These are phyloP conservation scores for Trichoderma erinaceum DNA, from an alignment of 495 filamentous ascomycete genomes.

Conservation along the genomic window DNA sequence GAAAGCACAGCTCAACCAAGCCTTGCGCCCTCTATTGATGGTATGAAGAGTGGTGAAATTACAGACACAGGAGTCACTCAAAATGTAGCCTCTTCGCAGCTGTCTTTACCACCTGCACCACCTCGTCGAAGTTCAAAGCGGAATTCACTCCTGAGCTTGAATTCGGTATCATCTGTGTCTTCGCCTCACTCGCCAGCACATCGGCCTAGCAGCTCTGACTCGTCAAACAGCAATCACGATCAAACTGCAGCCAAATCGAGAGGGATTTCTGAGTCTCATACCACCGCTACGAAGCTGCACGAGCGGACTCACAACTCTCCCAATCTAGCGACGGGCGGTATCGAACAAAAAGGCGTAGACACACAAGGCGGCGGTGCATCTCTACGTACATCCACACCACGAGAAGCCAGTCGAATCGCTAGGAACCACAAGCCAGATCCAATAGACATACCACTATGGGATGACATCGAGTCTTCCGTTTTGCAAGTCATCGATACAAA, in stretches of 20 bases:
- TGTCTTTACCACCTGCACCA: background rate
- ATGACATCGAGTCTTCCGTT: background rate
- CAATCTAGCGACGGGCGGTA: background rate
- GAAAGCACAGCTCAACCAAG: background rate
- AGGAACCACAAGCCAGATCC: background rate
- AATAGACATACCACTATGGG: background rate
- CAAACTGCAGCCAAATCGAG: background rate
- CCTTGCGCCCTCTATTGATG: background rate
- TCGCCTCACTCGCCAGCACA: background rate
- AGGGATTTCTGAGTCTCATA: background rate
- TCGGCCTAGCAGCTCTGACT: conserved; percentile 4
- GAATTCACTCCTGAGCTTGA: background rate
- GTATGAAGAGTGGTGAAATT: background rate
- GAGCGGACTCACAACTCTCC: background rate
- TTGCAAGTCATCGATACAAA: background rate
- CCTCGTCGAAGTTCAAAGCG: conserved; percentile 15
- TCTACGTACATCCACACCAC: background rate
- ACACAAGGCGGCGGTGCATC: background rate
- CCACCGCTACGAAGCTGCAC: background rate
- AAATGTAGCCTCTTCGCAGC: background rate
- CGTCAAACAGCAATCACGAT: background rate
- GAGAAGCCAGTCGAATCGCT: background rate
- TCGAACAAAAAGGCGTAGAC: background rate
- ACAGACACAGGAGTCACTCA: background rate
- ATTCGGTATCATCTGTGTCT: conserved; percentile 2